Conservation (phyloP, 2,329 filamentous ascomycete species). For the Calonectria pteridis region DNA sequence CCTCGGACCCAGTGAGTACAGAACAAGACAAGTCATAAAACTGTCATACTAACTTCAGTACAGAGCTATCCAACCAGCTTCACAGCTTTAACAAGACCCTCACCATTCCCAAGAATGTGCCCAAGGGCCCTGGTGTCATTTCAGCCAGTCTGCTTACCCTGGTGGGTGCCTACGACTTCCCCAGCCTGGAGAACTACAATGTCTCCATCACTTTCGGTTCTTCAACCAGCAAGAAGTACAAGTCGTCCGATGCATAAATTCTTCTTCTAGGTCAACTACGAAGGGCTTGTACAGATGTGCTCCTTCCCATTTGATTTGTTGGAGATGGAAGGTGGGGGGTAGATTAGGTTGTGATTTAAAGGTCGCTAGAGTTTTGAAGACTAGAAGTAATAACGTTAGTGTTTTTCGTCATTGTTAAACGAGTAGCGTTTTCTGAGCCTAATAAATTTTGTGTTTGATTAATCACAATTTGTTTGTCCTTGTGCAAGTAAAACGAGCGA, state of each 20-base stretch:
- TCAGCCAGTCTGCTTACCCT: background rate
- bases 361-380: too few relatives aligned
- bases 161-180: background rate
- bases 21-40: background rate
- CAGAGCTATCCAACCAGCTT: background rate
- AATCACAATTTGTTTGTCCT: too few relatives aligned
- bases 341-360: too few relatives aligned
- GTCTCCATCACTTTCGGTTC: background rate
- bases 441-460: too few relatives aligned
- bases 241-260: background rate
- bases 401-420: too few relatives aligned
- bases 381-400: too few relatives aligned
- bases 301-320: too few relatives aligned
- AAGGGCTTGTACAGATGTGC: background rate
- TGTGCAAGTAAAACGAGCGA: too few relatives aligned
- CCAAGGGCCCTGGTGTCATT: background rate
- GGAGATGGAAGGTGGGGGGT: too few relatives aligned
- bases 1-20: constrained; percentile 51
- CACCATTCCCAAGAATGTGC: background rate
- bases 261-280: background rate
- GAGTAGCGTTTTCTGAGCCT: too few relatives aligned
- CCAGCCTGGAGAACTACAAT: background rate
- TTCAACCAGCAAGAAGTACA: background rate
- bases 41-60: background rate
- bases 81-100: background rate